Percentiles rank a stretch among this genome's conserved stretches.
phyloP scores from a whole-genome alignment of 2,329 filamentous ascomycete genomes.

The Fusarium solani-melongenae region DNA sequence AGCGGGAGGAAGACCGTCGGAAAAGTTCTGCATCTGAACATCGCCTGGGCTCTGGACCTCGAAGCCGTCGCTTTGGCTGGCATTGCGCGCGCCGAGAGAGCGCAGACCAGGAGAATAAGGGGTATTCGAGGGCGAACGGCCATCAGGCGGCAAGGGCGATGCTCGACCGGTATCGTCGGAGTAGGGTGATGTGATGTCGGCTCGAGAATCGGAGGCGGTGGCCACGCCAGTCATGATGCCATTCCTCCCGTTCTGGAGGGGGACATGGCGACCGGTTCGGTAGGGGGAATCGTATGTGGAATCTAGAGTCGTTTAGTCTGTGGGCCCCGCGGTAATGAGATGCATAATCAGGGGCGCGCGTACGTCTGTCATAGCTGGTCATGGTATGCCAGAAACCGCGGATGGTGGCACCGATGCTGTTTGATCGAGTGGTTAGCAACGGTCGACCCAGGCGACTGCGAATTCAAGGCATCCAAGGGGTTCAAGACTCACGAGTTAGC shows the following conservation, averaged over 20 bases:
- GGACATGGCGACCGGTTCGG: constrained; percentile 89
- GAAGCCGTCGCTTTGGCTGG: constrained; percentile 72
- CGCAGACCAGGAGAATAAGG: constrained; percentile 93
- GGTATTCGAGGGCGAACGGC: constrained; percentile 67
- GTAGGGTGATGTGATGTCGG: constrained; percentile 84
- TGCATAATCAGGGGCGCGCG: constrained; percentile 42
- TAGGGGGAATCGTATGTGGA: constrained; percentile 94
- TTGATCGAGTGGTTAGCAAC: constrained; percentile 27
- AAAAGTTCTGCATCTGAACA: constrained; percentile 96
- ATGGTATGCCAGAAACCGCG: constrained; percentile 96
- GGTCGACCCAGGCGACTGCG: not conserved
- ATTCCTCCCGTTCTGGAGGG: constrained; percentile 84
- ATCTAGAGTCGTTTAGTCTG: constrained; percentile 65
- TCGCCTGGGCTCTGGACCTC: constrained; percentile 81
- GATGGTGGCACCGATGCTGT: constrained; percentile 76
- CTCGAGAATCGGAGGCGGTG: constrained; percentile 88
- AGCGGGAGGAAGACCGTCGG: constrained; percentile 88
- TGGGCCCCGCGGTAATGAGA: constrained; percentile 3
- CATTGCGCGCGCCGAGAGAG: constrained; percentile 76
- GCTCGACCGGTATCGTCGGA: constrained; percentile 74
- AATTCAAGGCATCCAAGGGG: not conserved
- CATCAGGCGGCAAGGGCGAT: constrained; percentile 56
- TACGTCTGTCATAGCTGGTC: constrained; percentile 77
- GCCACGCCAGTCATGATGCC: constrained; percentile 87
- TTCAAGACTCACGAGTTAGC: constrained; percentile 45